phyloP scores from a whole-genome alignment of 768 basidiomycete genomes.

The Stropharia rugosoannulata region DNA sequence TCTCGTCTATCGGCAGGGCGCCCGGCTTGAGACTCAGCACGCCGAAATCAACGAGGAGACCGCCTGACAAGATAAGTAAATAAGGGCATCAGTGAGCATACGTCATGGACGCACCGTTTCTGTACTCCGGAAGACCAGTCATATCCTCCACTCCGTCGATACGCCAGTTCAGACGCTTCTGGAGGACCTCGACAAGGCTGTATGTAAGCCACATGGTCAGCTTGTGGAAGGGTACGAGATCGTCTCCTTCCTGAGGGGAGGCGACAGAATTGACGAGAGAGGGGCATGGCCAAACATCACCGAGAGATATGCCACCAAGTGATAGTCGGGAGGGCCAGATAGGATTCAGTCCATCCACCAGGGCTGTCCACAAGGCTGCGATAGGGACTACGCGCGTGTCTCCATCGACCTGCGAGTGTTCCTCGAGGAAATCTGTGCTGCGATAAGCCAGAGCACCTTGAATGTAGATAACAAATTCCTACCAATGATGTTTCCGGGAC shows the following conservation, averaged over 20 bases:
- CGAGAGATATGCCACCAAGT: conserved; percentile 70
- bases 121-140: conserved; percentile 94
- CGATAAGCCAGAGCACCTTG: not conserved
- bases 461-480: conserved; percentile 9
- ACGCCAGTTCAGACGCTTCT: conserved; percentile 74
- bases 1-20: conserved; percentile 48
- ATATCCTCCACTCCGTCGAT: conserved; percentile 81
- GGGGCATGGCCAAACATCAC: conserved; percentile 93
- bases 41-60: conserved; percentile 82
- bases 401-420: conserved; percentile 44
- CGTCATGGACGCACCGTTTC: conserved; percentile 65
- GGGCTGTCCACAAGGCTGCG: conserved; percentile 74
- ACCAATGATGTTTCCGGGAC: conserved; percentile 87
- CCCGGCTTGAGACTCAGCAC: conserved; percentile 68
- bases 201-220: conserved; percentile 94
- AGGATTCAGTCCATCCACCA: conserved; percentile 79
- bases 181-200: conserved; percentile 81
- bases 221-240: conserved; percentile 94
- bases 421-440: conserved; percentile 63
- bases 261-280: conserved; percentile 25
- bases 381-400: conserved; percentile 59
- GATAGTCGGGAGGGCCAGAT: conserved; percentile 87
- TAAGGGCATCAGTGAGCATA: not conserved
- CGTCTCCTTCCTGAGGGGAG: conserved; percentile 49
- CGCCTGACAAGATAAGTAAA: conserved; percentile 47